phyloP scores from a whole-genome alignment of 352 stramenopile genomes.

The Pythium inflatum region DNA sequence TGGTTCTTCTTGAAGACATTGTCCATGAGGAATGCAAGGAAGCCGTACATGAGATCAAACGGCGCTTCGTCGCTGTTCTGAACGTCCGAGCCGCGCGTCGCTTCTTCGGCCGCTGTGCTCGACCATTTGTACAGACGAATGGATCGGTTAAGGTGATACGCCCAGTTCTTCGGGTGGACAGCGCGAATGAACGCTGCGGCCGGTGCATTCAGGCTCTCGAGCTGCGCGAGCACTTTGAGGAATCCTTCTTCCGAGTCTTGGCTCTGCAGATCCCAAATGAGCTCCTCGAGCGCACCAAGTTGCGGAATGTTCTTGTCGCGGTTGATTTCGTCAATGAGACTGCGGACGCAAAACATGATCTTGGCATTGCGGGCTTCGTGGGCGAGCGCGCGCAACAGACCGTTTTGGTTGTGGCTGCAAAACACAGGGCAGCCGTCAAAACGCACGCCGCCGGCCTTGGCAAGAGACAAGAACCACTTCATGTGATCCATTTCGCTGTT shows the following conservation, averaged over 20 bases:
- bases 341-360: slow-evolving; percentile 77
- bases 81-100: slow-evolving; percentile 59
- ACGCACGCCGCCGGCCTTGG: slow-evolving; percentile 51
- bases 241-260: slow-evolving; percentile 67
- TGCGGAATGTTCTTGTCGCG: slow-evolving; percentile 80
- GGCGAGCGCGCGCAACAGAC: slow-evolving; percentile 57
- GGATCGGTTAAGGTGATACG: slow-evolving; percentile 63
- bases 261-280: slow-evolving; percentile 66
- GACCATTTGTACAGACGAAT: slow-evolving; percentile 72
- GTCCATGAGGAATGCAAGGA: slow-evolving; percentile 82
- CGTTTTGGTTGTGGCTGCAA: slow-evolving; percentile 62
- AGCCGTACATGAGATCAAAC: slow-evolving; percentile 82
- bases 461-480: slow-evolving; percentile 71
- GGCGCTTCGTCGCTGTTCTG: slow-evolving; percentile 71
- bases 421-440: slow-evolving; percentile 64
- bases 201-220: slow-evolving; percentile 58
- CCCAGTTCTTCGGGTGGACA: slow-evolving; percentile 72
- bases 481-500: slow-evolving; percentile 69
- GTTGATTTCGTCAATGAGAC: slow-evolving; percentile 65
- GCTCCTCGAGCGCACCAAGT: slow-evolving; percentile 57
- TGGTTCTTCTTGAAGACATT: slow-evolving; percentile 75
- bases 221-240: slow-evolving; percentile 46
- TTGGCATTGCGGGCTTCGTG: slow-evolving; percentile 57
- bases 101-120: slow-evolving; percentile 62
- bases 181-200: slow-evolving; percentile 60